phyloP scores from a whole-genome alignment of 2,329 filamentous ascomycete genomes.

The Colletotrichum cuscutae region DNA sequence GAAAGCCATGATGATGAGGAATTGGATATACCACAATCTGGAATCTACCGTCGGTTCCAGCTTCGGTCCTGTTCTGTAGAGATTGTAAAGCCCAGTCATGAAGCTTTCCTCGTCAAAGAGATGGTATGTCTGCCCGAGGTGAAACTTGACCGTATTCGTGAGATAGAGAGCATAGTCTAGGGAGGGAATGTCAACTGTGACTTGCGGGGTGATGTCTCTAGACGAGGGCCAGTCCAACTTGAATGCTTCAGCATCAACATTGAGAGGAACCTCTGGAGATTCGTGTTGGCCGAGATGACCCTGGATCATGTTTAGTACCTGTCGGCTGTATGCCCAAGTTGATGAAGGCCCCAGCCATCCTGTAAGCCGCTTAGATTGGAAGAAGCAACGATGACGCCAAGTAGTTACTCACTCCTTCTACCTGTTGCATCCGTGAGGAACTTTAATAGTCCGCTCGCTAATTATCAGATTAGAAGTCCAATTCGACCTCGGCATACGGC shows the following conservation, averaged over 20 bases:
- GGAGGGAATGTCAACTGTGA: not conserved
- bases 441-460: conserved; percentile 12
- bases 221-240: conserved; percentile 7
- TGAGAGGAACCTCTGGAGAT: conserved; percentile 17
- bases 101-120: conserved; percentile 64
- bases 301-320: conserved; percentile 25
- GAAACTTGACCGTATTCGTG: conserved; percentile 66
- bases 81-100: conserved; percentile 47
- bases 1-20: conserved; percentile 63
- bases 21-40: conserved; percentile 62
- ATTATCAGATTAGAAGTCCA: too few relatives aligned
- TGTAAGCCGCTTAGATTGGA: not conserved
- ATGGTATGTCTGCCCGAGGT: conserved; percentile 63
- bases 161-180: conserved; percentile 55
- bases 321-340: conserved; percentile 29
- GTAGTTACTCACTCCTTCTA: not conserved
- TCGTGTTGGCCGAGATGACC: conserved; percentile 40
- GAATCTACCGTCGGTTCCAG: conserved; percentile 28
- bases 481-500: too few relatives aligned
- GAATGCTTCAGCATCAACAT: conserved; percentile 18
- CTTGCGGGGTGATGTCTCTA: not conserved
- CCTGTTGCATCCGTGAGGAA: conserved; percentile 22
- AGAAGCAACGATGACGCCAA: not conserved
- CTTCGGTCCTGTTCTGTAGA: conserved; percentile 38
- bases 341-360: conserved; percentile 27